phyloP scores from a whole-genome alignment of 2,329 filamentous ascomycete genomes.

The Aspergillus chevalieri region DNA sequence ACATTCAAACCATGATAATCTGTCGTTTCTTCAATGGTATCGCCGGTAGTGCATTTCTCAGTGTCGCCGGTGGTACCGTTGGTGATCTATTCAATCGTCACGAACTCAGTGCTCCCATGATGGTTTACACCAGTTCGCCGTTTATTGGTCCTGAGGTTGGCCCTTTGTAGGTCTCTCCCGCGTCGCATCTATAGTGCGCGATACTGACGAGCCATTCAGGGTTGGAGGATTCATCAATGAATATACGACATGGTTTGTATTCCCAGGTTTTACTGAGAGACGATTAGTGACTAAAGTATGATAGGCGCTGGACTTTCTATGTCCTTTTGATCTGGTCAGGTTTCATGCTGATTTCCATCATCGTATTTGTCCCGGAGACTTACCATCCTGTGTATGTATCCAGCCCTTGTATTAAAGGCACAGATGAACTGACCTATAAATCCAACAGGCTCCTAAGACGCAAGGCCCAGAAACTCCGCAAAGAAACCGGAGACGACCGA shows the following conservation, averaged over 20 bases:
- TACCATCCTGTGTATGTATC: conserved; percentile 55
- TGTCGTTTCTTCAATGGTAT: conserved; percentile 62
- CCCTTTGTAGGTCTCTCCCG: conserved; percentile 37
- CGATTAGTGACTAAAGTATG: conserved; percentile 5
- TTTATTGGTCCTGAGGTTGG: conserved; percentile 55
- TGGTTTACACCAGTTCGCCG: conserved; percentile 63
- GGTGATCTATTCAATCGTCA: conserved; percentile 68
- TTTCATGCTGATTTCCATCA: conserved; percentile 57
- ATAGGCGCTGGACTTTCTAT: conserved; percentile 73
- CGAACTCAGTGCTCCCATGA: conserved; percentile 74
- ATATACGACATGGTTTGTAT: conserved; percentile 55
- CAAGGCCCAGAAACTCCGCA: conserved; percentile 64
- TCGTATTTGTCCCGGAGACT: conserved; percentile 76
- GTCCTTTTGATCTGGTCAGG: conserved; percentile 75
- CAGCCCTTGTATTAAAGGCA: background rate
- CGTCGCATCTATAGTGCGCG: background rate
- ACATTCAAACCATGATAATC: conserved; percentile 74
- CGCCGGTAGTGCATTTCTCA: conserved; percentile 49
- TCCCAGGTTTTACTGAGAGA: background rate
- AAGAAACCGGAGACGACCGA: conserved; percentile 68
- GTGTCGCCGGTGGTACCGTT: conserved; percentile 77
- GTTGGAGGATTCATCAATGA: conserved; percentile 76
- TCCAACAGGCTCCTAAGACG: conserved; percentile 52
- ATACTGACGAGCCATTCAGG: conserved; percentile 30
- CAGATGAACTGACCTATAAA: background rate